Evolutionary conservation across 2,329 filamentous ascomycete species (phyloP).

Genomic region (Colletotrichum coccodes): DNA sequence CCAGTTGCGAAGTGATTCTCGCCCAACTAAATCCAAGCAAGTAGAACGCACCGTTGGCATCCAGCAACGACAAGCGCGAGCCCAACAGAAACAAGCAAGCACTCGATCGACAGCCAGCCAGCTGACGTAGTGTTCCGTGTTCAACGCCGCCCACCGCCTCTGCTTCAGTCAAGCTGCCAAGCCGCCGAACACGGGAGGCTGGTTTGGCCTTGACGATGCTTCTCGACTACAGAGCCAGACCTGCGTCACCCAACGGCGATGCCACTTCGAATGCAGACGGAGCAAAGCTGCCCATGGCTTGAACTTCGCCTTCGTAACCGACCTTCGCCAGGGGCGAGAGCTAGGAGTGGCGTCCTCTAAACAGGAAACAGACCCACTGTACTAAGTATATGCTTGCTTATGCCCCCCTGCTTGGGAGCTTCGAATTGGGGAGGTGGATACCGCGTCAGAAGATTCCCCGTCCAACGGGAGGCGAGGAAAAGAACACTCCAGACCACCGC

Average conservation of each 20-base stretch:
- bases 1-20: neutral
- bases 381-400: conserved; percentile 19
- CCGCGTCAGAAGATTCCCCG: neutral
- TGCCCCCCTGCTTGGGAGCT: conserved; percentile 1
- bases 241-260: no score
- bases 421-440: neutral
- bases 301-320: neutral
- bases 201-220: neutral
- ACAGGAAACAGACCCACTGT: conserved; percentile 26
- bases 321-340: conserved; percentile 3
- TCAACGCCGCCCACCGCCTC: no score
- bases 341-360: conserved; percentile 16
- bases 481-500: neutral
- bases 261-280: neutral
- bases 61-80: no score
- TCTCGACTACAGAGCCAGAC: neutral
- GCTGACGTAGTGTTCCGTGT: neutral
- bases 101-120: neutral
- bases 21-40: neutral
- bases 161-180: no score
- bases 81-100: no score
- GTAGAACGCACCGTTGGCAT: no score
- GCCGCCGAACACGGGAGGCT: no score
- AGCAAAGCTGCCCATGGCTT: neutral
- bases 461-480: neutral